These are phyloP conservation scores for Ilex paraguariensis DNA, from an alignment of 305 asterid genomes.

Conservation along the genomic window DNA sequence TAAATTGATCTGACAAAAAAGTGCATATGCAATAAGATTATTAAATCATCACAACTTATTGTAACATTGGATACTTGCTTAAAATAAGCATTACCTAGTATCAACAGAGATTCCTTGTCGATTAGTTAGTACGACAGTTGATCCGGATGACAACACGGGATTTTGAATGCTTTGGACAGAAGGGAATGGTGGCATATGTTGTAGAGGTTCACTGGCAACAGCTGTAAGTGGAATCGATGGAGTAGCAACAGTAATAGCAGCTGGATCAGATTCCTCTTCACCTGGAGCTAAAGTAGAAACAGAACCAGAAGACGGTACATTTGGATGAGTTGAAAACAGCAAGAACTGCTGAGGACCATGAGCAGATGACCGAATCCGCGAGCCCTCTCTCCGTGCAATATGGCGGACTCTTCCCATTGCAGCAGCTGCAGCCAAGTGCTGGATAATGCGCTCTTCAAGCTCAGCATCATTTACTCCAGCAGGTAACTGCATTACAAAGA, in stretches of 20 bases:
- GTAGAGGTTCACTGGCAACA: slow-evolving; percentile 25
- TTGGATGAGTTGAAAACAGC: slow-evolving; percentile 45
- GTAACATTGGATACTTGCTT: too few relatives aligned
- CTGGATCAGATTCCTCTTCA: slow-evolving; percentile 36
- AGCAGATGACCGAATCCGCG: slow-evolving; percentile 46
- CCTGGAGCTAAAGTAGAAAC: slow-evolving; percentile 23
- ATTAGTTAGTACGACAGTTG: slow-evolving; percentile 26
- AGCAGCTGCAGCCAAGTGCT: slow-evolving; percentile 91
- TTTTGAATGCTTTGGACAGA: slow-evolving; percentile 28
- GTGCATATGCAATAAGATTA: neutral
- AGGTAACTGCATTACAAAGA: slow-evolving; percentile 48
- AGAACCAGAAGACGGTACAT: slow-evolving; percentile 42
- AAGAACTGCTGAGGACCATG: slow-evolving; percentile 54
- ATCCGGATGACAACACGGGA: slow-evolving; percentile 53
- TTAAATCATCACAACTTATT: too few relatives aligned
- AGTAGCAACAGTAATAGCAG: slow-evolving; percentile 27
- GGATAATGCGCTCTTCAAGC: slow-evolving; percentile 77
- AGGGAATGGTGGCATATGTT: slow-evolving; percentile 14
- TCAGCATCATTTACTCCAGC: slow-evolving; percentile 52
- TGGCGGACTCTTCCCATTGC: slow-evolving; percentile 82
- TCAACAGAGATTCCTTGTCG: slow-evolving; percentile 29
- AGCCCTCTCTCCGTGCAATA: slow-evolving; percentile 52
- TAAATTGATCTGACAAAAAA: neutral
- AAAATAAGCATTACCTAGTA: slow-evolving; percentile 41
- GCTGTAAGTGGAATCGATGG: slow-evolving; percentile 20